Evolutionary conservation across 305 asterid species (phyloP), one percentile per base, ranked within the genome.

Genomic region (Rubia occidens): DNA sequence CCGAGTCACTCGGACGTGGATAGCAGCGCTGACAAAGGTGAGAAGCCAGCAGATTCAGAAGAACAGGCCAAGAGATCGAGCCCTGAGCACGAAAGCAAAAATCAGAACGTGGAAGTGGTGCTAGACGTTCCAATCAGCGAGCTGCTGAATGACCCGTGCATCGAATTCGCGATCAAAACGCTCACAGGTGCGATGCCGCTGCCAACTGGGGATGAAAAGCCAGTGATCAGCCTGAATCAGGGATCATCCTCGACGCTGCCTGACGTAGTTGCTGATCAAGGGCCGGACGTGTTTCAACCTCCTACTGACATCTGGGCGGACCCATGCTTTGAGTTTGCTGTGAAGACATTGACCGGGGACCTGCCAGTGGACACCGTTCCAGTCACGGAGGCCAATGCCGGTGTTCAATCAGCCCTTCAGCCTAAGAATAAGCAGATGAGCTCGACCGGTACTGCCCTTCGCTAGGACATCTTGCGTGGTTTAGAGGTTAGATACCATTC

Each of bases 251-350:
- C 58, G 5, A 18, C 60, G n/a, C 15, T 47, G 54, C n/a, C 56
- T 51, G 56, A 51, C 21, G 61, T 56, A 3, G 35, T 26, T 20
- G 61, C 61, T 56, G 35, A 56, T 56, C 56, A 5, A 17, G 56
- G 9, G 20, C 21, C 56, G 1, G 56, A 51, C 21, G 6, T 17
- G 0, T 51, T 17, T 17, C 20, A 2, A 32, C 2, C 21, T 2
- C 56, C 56, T 51, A 17, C 56, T 51, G 61, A 56, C 61, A 56
- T 56, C 61, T 56, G 61, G 61, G 61, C 61, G 5, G 61, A 56
- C 61, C 61, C 61, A 9, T 56, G 61, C 35, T 56, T 56, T 56
- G 61, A 56, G 35, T 56, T 56, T 20, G 61, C 61, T 3, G 61
- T 56, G 61, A 18, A 56, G 35, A 56, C 61, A 21, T 26, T 56